These are phyloP conservation scores for Fonticula alba DNA, from an alignment of 78 protist genomes.

Conservation along the genomic window DNA sequence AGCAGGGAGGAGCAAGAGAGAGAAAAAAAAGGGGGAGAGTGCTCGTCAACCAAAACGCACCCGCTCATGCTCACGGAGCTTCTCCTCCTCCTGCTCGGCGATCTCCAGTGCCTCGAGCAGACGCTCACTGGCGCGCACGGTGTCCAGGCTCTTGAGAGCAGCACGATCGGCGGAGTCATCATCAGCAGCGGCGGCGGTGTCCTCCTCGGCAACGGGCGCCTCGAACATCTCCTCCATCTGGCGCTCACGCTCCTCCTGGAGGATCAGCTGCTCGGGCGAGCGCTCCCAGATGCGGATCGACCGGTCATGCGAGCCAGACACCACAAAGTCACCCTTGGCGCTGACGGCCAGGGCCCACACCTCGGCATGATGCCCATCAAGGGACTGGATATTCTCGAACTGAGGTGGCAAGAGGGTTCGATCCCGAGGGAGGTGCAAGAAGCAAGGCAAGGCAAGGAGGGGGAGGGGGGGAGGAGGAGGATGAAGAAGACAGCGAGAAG, in stretches of 20 bases:
- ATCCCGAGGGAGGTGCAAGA: too few species aligned
- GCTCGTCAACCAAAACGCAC: background rate
- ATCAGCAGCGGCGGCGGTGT: background rate
- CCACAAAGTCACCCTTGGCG: conserved; percentile 20
- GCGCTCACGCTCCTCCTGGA: conserved; percentile 51
- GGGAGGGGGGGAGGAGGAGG: too few species aligned
- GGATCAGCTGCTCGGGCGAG: conserved; percentile 58
- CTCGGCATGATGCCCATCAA: conserved; percentile 58
- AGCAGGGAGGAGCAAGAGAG: background rate
- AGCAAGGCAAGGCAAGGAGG: too few species aligned
- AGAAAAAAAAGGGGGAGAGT: too few species aligned
- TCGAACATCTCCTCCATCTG: conserved; percentile 32
- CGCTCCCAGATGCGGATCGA: conserved; percentile 56
- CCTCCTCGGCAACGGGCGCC: background rate
- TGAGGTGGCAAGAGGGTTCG: too few species aligned
- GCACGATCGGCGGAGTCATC: conserved; percentile 2
- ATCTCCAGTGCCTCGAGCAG: conserved; percentile 49
- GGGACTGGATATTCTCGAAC: conserved; percentile 37
- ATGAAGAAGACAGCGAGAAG: too few species aligned
- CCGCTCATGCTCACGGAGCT: conserved; percentile 11
- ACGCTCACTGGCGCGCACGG: conserved; percentile 40
- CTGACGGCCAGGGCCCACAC: conserved; percentile 22
- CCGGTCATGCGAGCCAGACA: conserved; percentile 50
- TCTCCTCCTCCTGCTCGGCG: conserved; percentile 7
- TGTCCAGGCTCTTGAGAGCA: conserved; percentile 20